Conservation (phyloP, 768 basidiomycete genomes). For the Omphalotus guepiniiformis region DNA sequence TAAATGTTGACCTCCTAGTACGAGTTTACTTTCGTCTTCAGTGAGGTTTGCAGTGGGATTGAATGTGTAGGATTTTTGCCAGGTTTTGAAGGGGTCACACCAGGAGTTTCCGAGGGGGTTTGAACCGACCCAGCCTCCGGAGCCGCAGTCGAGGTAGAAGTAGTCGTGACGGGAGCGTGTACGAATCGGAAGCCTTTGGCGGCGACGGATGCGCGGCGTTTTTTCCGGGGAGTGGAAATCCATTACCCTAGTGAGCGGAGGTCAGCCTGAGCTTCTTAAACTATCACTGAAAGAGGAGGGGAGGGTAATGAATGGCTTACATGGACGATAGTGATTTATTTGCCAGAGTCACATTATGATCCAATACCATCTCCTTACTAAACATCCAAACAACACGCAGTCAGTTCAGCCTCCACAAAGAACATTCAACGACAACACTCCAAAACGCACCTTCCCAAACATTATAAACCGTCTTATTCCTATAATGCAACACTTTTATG, state of each 20-base stretch:
- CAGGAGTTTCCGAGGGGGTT: constrained; percentile 45
- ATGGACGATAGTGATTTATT: constrained; percentile 56
- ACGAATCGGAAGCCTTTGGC: constrained; percentile 58
- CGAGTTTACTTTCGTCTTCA: constrained; percentile 41
- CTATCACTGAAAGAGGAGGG: too few relatives aligned
- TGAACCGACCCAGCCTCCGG: constrained; percentile 62
- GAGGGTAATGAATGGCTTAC: too few relatives aligned
- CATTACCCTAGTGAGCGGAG: constrained; percentile 48
- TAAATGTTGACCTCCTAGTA: constrained; percentile 69
- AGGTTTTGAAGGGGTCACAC: constrained; percentile 78
- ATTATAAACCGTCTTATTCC: too few relatives aligned
- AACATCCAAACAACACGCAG: too few relatives aligned
- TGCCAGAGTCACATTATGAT: constrained; percentile 42
- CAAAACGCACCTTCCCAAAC: too few relatives aligned
- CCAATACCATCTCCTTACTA: constrained; percentile 70
- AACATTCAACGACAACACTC: too few relatives aligned
- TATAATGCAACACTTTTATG: too few relatives aligned
- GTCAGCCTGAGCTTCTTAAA: too few relatives aligned
- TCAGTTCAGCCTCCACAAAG: too few relatives aligned
- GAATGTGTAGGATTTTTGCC: constrained; percentile 74
- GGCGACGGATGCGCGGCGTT: constrained; percentile 57
- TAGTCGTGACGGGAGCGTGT: constrained; percentile 68
- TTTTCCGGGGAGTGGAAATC: constrained; percentile 62
- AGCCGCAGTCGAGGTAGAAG: constrained; percentile 80
- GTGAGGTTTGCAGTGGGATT: constrained; percentile 61